Evolutionary conservation across 2,329 filamentous ascomycete genomes (phyloP).

Genomic region (Plectosphaerella sp.): DNA sequence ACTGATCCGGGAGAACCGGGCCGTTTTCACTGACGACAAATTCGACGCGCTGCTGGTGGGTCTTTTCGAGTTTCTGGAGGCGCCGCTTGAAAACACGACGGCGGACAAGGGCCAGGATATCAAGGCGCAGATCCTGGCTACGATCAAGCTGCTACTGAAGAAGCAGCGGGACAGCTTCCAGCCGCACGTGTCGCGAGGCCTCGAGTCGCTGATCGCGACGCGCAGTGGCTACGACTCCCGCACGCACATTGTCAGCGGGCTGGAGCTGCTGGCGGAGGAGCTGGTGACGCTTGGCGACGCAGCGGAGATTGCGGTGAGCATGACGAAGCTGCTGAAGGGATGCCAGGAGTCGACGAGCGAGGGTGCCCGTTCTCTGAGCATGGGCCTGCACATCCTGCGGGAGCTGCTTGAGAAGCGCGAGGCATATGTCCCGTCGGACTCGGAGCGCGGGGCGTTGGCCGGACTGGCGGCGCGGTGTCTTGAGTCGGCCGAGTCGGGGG

Average conservation of each 20-base stretch:
- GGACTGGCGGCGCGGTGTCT: slow-evolving; percentile 51
- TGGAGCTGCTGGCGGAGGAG: slow-evolving; percentile 70
- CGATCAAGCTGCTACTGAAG: slow-evolving; percentile 68
- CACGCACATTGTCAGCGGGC: slow-evolving; percentile 67
- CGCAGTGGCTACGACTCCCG: slow-evolving; percentile 63
- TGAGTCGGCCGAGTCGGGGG: slow-evolving; percentile 56
- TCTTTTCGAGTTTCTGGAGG: slow-evolving; percentile 68
- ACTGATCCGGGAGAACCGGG: slow-evolving; percentile 62
- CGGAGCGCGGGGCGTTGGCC: slow-evolving; percentile 47
- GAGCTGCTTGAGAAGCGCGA: slow-evolving; percentile 49
- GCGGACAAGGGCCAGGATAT: slow-evolving; percentile 66
- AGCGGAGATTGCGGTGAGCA: slow-evolving; percentile 52
- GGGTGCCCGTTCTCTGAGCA: slow-evolving; percentile 51
- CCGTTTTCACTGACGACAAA: slow-evolving; percentile 60
- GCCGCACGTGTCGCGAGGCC: slow-evolving; percentile 62
- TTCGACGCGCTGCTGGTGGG: slow-evolving; percentile 65
- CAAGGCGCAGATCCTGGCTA: slow-evolving; percentile 69
- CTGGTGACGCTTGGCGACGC: slow-evolving; percentile 63
- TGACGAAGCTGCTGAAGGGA: slow-evolving; percentile 43
- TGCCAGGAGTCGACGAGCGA: slow-evolving; percentile 36
- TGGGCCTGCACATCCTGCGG: slow-evolving; percentile 60
- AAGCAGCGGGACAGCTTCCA: slow-evolving; percentile 62
- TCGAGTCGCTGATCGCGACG: slow-evolving; percentile 63
- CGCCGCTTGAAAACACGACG: slow-evolving; percentile 47
- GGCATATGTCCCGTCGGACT: slow-evolving; percentile 44